phyloP scores from a whole-genome alignment of 441 rosid genomes.

The Codiaeum variegatum region DNA sequence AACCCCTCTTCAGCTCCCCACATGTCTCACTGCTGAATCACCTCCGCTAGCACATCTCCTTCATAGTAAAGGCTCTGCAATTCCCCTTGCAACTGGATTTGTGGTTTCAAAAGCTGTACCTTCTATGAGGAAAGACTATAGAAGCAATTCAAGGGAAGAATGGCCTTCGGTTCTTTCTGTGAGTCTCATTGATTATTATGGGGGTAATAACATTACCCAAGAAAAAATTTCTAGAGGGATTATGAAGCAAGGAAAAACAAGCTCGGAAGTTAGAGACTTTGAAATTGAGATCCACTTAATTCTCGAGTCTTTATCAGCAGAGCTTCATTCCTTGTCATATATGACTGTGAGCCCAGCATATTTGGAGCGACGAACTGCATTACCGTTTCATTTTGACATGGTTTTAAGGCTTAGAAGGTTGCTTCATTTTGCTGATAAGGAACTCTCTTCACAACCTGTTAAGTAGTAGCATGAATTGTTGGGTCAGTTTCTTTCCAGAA shows the following conservation, averaged over 20 bases:
- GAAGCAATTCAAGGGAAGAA: constrained; percentile 68
- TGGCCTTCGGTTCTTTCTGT: constrained; percentile 96
- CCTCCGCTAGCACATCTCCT: constrained; percentile 99
- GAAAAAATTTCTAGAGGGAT: constrained; percentile 49
- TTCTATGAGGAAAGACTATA: constrained; percentile 76
- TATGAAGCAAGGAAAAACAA: constrained; percentile 55
- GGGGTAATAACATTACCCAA: constrained; percentile 50
- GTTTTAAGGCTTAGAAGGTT: constrained; percentile 91
- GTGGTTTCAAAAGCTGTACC: constrained; percentile 94
- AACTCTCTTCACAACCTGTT: constrained; percentile 63
- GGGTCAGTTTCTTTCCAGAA: neutral
- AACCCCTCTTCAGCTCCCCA: constrained; percentile 89
- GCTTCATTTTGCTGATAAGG: constrained; percentile 97
- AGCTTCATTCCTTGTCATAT: constrained; percentile 97
- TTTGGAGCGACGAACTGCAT: constrained; percentile 77
- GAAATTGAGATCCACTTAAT: constrained; percentile 75
- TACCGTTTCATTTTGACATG: constrained; percentile 96
- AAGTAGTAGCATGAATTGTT: constrained; percentile 33
- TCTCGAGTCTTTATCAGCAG: constrained; percentile 82
- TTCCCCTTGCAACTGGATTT: constrained; percentile 87
- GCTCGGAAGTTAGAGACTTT: constrained; percentile 67
- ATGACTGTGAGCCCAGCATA: constrained; percentile 92
- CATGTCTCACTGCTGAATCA: constrained; percentile 96
- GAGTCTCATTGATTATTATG: constrained; percentile 85
- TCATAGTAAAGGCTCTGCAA: constrained; percentile 91